phyloP scores from a whole-genome alignment of 441 rosid genomes.

The Breynia disticha region DNA sequence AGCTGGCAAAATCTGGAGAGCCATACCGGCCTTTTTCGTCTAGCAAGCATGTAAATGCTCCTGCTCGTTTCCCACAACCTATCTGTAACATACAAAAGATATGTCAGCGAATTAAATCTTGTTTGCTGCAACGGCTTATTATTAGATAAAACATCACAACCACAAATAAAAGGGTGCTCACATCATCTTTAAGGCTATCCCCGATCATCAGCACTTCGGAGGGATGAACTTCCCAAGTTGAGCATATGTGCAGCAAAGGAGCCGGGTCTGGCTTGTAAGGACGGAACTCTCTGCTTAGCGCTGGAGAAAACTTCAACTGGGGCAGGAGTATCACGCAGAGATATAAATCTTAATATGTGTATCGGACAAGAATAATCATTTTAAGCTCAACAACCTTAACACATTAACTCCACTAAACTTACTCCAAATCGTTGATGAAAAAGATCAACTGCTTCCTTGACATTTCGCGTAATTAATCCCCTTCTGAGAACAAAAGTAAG shows the following conservation, averaged over 20 bases:
- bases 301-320: constrained; percentile 69
- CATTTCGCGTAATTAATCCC: constrained; percentile 86
- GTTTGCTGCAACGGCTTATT: neutral
- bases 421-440: constrained; percentile 75
- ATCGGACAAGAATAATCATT: neutral
- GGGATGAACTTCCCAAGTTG: constrained; percentile 69
- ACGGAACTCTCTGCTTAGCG: constrained; percentile 88
- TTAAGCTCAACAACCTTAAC: constrained; percentile 1
- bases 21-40: constrained; percentile 64
- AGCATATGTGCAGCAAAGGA: constrained; percentile 80
- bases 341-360: too few relatives aligned
- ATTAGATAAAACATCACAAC: too few relatives aligned
- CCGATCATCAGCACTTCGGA: constrained; percentile 90
- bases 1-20: constrained; percentile 36
- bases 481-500: constrained; percentile 35
- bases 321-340: constrained; percentile 7
- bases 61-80: constrained; percentile 79
- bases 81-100: constrained; percentile 34
- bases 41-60: constrained; percentile 79
- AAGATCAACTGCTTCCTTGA: constrained; percentile 69
- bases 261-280: constrained; percentile 90
- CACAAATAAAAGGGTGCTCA: too few relatives aligned
- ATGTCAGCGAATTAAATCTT: constrained; percentile 1
- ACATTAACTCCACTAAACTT: constrained; percentile 11
- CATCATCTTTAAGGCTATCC: constrained; percentile 95